Percentiles rank a stretch among this genome's conserved stretches.
phyloP scores from a whole-genome alignment of 371 early-diverging fungal species.

The Amoeboaphelidium protococcarum region DNA sequence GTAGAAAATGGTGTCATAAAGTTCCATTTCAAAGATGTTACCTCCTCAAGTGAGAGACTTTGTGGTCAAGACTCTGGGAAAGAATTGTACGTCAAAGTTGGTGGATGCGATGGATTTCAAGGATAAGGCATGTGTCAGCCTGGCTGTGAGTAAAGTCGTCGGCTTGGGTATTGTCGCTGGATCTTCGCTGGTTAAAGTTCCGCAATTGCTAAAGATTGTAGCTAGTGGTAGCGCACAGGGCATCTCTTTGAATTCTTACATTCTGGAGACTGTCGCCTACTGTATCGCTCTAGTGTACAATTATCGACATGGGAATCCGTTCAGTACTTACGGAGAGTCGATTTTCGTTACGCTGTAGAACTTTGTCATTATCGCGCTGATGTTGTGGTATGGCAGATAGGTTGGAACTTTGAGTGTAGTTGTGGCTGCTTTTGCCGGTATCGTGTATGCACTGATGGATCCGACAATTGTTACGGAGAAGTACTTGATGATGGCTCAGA shows the following conservation, averaged over 20 bases:
- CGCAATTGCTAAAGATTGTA: constrained; percentile 75
- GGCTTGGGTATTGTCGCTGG: constrained; percentile 73
- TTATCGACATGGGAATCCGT: constrained; percentile 43
- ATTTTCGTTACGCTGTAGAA: constrained; percentile 25
- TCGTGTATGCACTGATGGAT: constrained; percentile 14
- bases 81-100: constrained; percentile 1
- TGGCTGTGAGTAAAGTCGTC: constrained; percentile 56
- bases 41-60: too few species aligned
- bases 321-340: constrained; percentile 76
- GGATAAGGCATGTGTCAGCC: constrained; percentile 32
- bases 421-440: constrained; percentile 8
- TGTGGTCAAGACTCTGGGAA: not conserved
- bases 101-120: constrained; percentile 1
- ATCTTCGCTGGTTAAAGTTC: constrained; percentile 71
- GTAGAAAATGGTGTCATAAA: too few species aligned
- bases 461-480: constrained; percentile 16
- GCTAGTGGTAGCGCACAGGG: constrained; percentile 41
- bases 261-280: constrained; percentile 55
- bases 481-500: constrained; percentile 31
- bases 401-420: constrained; percentile 13
- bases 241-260: constrained; percentile 40
- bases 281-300: constrained; percentile 60
- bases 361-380: constrained; percentile 37
- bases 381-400: constrained; percentile 24
- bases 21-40: too few species aligned